These are phyloP conservation scores for Ganoderma boninense DNA, from an alignment of 1,284 basidiomycete genomes.

Conservation along the genomic window DNA sequence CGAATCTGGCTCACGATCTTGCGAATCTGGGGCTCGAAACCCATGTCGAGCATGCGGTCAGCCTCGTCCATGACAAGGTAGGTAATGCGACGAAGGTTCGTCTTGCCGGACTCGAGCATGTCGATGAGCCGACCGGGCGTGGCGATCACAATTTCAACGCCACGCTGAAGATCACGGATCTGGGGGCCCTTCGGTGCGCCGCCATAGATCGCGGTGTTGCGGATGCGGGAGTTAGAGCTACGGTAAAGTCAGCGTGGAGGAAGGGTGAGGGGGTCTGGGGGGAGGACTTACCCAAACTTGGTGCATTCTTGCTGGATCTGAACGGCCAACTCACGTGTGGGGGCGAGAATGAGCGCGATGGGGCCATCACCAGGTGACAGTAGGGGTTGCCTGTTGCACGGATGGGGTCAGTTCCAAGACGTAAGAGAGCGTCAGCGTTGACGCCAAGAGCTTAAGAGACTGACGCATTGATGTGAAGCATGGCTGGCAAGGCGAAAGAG, in stretches of 20 bases:
- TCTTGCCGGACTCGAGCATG: slow-evolving; percentile 96
- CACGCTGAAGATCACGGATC: slow-evolving; percentile 96
- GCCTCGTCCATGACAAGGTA: slow-evolving; percentile 99
- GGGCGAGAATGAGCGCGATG: slow-evolving; percentile 95
- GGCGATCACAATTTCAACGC: slow-evolving; percentile 96
- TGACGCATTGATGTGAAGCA: slow-evolving; percentile 99
- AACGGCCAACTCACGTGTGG: slow-evolving; percentile 97
- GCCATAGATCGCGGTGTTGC: slow-evolving; percentile 98
- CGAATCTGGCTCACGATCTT: slow-evolving; percentile 98
- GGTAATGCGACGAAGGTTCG: slow-evolving; percentile 94
- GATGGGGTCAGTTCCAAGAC: slow-evolving; percentile 13
- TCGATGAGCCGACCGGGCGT: slow-evolving; percentile 93
- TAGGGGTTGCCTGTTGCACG: slow-evolving; percentile 80
- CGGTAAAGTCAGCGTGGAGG: slow-evolving; percentile 12
- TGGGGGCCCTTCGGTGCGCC: slow-evolving; percentile 99
- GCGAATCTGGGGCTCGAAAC: slow-evolving; percentile 99
- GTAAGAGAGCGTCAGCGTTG: slow-evolving; percentile 18
- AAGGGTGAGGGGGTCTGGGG: not conserved
- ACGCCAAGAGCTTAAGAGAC: slow-evolving; percentile 36
- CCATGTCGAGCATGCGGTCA: slow-evolving; percentile 98
- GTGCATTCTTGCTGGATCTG: slow-evolving; percentile 99
- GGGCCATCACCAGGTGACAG: slow-evolving; percentile 95
- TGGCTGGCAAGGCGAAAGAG: slow-evolving; percentile 96
- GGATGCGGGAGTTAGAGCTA: slow-evolving; percentile 92
- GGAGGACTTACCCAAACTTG: slow-evolving; percentile 83